Evolutionary conservation across 2,329 filamentous ascomycete species (phyloP), one percentile per base, ranked within the genome.

Genomic region (Neopestalotiopsis sp.): DNA sequence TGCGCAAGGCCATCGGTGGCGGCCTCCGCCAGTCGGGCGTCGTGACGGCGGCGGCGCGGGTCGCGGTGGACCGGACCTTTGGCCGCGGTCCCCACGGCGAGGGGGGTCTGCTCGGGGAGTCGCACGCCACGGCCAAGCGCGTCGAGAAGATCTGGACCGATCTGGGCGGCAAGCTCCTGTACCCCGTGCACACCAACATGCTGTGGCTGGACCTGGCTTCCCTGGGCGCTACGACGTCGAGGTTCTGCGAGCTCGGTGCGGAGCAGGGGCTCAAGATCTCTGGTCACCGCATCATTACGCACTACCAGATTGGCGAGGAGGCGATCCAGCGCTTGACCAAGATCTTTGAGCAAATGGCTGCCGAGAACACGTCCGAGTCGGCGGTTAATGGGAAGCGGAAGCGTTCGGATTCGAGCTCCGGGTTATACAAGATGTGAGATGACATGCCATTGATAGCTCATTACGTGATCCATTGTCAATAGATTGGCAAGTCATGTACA

Each of bases 1-100:
- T 94, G 32, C 86, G 94, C 68, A 97, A 97, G 83, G 88, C 89
- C 32, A 90, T 97, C 72, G 94, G 94, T 24, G 94, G 94, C 56
- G 94, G 93, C 0, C 84, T 94, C 68, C 84, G 94, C 32, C 93
- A 96, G 80, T 85, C 92, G 0, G 94, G 94, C 67, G 88, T 96
- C 1, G 84, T 96, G 14, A 89, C 92, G 5, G 91, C 93, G 1
- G 90, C 94, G 0, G 94, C 93, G 1, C 84, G 92, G 28, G 90
- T 94, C 4, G 93, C 92, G 0, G 87, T 97, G 9, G 91, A 95
- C 71, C 92, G 94, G 78, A 94, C 92, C 0, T 97, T 96, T 71
- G 88, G 89, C 13, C 80, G 77, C 14, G 88, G 85, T 4, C 82
- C 86, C 3, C 69, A 69, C 38, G 77, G 77, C 62, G 71, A 72